phyloP scores from a whole-genome alignment of 305 asterid genomes.

The Solanum hybrid region DNA sequence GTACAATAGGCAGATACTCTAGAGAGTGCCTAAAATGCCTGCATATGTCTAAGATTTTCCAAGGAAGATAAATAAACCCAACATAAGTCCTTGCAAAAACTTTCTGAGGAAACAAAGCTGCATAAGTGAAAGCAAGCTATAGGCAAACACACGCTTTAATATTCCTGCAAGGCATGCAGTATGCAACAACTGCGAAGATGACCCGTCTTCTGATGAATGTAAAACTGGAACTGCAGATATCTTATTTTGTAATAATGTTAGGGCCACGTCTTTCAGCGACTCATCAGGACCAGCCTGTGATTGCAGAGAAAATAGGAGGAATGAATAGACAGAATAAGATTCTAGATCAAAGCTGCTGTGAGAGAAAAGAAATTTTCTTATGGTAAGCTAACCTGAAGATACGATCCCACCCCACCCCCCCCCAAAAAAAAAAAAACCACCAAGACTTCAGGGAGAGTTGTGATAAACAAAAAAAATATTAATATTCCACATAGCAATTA shows the following conservation, averaged over 20 bases:
- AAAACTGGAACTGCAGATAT: constrained; percentile 53
- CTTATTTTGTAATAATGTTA: constrained; percentile 44
- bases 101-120: neutral
- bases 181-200: constrained; percentile 38
- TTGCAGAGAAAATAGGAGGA: constrained; percentile 4
- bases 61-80: neutral
- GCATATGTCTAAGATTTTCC: constrained; percentile 37
- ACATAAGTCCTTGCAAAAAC: constrained; percentile 4
- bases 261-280: constrained; percentile 39
- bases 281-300: constrained; percentile 70
- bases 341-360: neutral
- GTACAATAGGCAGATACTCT: constrained; percentile 44
- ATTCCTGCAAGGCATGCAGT: constrained; percentile 52
- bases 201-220: constrained; percentile 33
- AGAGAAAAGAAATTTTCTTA: neutral
- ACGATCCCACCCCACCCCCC: no score
- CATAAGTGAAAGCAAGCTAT: neutral
- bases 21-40: constrained; percentile 41
- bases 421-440: neutral
- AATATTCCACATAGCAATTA: neutral
- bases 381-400: neutral
- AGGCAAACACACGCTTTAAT: constrained; percentile 28
- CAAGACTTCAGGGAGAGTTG: neutral
- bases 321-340: neutral
- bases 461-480: neutral